Percentiles rank a stretch among this genome's conserved stretches.
These are phyloP conservation scores for Neurospora crassa DNA, from an alignment of 2,329 filamentous ascomycete genomes.

Conservation along the genomic window DNA sequence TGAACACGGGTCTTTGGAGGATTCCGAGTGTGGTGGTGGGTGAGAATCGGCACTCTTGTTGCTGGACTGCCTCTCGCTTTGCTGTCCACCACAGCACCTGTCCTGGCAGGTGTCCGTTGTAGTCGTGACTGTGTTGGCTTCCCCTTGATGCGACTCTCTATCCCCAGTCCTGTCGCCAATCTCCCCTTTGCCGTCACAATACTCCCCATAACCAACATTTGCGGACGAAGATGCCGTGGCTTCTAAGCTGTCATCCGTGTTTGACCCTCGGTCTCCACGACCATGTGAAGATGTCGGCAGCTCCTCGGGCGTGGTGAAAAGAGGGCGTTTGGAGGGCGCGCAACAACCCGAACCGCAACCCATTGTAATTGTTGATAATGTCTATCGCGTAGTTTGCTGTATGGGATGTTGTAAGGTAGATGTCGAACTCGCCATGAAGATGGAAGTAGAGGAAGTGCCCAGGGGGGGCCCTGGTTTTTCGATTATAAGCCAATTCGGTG, in stretches of 20 bases:
- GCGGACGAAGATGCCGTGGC: not conserved
- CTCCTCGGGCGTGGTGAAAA: not conserved
- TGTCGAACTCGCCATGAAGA: not conserved
- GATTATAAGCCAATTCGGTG: not conserved
- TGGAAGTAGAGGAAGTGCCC: not conserved
- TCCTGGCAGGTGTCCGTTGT: slow-evolving; percentile 3
- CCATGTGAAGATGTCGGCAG: not conserved
- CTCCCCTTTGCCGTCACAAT: not conserved
- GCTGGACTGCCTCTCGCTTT: slow-evolving; percentile 1
- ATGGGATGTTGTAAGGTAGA: not conserved
- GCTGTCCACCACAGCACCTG: not conserved
- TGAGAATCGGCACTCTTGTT: not conserved
- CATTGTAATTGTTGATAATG: slow-evolving; percentile 2
- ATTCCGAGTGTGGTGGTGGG: slow-evolving; percentile 8
- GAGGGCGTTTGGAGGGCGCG: not conserved
- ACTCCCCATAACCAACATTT: not conserved
- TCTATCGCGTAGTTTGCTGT: not conserved
- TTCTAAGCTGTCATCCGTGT: not conserved
- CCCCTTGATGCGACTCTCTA: not conserved
- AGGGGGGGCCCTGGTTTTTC: not conserved
- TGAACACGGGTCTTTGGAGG: slow-evolving; percentile 20
- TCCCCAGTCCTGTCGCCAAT: not conserved
- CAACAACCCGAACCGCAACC: slow-evolving; percentile 12
- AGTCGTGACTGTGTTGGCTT: not conserved
- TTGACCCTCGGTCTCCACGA: not conserved